Evolutionary conservation across 1,284 basidiomycete genomes (phyloP), one percentile per base, ranked within the genome.

Genomic region (Cryptococcus sp.): DNA sequence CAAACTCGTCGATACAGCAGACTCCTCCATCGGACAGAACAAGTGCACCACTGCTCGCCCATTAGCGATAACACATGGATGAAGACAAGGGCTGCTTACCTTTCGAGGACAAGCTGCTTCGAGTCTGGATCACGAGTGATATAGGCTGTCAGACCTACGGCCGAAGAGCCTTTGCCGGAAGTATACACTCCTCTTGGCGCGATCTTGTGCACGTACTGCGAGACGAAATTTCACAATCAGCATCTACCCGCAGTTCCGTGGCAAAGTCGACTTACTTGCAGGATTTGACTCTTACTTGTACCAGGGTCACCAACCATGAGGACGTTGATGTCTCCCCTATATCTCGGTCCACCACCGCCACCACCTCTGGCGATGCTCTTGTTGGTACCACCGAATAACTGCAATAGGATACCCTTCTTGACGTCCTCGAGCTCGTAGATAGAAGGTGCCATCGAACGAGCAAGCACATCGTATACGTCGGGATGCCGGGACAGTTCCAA

Each of bases 361-460:
- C 95, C 95, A 54, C 94, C 95, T 52, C 87, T 84, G 1, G 90
- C 85, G 65, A 99, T 91, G 66, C 84, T 91, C 83, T 99, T 99
- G 79, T 97, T 98, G 50, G 95, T 97, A 1, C 95, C 95, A 6
- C 95, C 96, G 78, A 99, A 98, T 25, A 99, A 80, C 78, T 98
- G 95, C 30, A 99, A 80, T 50, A 99, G 77, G 56, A 99, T 95
- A 0, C 96, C 95, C 81, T 98, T 98, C 81, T 99, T 99, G 62
- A 99, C 92, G 71, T 99, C 95, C 43, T 99, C 94, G 91, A 98
- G 89, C 76, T 93, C 92, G 88, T 92, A 98, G 67, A 99, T 95
- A 27, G 88, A 90, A 10, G 95, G 96, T 1, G 95, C 95, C 61
- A 99, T 84, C 2, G 89, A 91, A 35, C 89, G 82, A 15, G 94